Evolutionary conservation across 2,329 filamentous ascomycete species (phyloP), one percentile per base, ranked within the genome.

Genomic region (Verticillium nonalfalfae): DNA sequence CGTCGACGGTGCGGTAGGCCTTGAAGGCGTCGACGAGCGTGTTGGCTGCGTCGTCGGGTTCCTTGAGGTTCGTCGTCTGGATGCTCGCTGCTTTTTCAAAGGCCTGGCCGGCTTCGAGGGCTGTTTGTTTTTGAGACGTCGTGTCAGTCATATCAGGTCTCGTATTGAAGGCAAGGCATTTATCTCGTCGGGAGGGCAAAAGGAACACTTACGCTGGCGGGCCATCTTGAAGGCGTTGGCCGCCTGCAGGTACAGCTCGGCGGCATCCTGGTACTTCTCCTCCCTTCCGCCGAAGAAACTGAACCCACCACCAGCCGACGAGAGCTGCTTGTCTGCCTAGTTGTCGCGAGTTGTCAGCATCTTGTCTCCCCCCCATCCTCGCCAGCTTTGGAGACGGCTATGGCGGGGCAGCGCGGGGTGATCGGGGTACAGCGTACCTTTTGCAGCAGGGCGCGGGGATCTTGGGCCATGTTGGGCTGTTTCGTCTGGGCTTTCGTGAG

Each of bases 191-290:
- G 26, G 5, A 31, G 2, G 26, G 26, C 26, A 31, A 31, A 31
- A 31, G 21, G 4, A 7, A 10, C 34, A 72, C 81, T 68, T 79
- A 94, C 91, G 90, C 79, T 89, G 85, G 74, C 91, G 91, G 77
- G 95, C 89, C 81, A 96, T 87, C 72, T 91, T 86, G 75, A 96
- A 98, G 62, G 91, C 91, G 79, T 97, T 97, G 64, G 89, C 95
- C 50, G 94, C 94, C 75, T 96, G 88, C 63, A 85, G 87, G 73
- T 93, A 98, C 66, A 95, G 80, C 68, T 97, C 93, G 65, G 90
- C 91, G 14, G 94, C 94, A 77, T 88, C 87, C 78, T 96, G 90
- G 72, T 91, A 93, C 76, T 97, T 98, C 66, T 97, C 93, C 70
- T 90, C 85, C 62, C 88, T 85, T 56, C 91, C 91, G 54, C 93